Evolutionary conservation across 2,329 filamentous ascomycete genomes (phyloP), one percentile per base, ranked within the genome.

Genomic region (Fusarium agapanthi): DNA sequence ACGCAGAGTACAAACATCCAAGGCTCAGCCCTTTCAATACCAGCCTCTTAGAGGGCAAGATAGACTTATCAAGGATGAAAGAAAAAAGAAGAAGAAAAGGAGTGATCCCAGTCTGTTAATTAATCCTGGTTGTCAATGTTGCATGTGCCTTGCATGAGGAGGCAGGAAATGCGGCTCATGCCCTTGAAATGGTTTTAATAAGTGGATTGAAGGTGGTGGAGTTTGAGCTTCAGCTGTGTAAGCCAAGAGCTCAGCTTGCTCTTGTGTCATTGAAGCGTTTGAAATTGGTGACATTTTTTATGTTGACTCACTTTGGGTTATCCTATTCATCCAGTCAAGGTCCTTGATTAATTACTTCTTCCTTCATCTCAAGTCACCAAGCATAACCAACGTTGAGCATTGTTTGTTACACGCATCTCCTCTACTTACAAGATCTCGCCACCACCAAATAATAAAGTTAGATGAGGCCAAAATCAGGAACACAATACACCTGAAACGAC

Each of bases 101-200:
- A 14, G 38, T 20, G 24, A 64, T 55, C 58, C 65, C 40, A 50
- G 62, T 59, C 53, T 50, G 28, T 57, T 20, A 38, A 35, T 56
- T 38, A 44, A 56, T 37, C 48, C 41, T 35, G 20, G 22, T 24
- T 55, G 43, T 24, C 38, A 34, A 45, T 37, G 67, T 58, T 48
- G 51, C 58, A 56, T 54, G 71, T 74, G 54, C 71, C 71, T 73
- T 73, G 56, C 71, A 74, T 72, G 55, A 73, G 37, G 51, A 51
- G 66, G 54, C 55, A 45, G 59, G 41, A 64, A 57, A 51, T 58
- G 68, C 47, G 47, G 48, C 37, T 67, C 59, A 44, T 48, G 58
- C 63, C 71, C 58, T 60, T 71, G 62, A 63, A n/a, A n/a, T n/a
- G n/a, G n/a, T n/a, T n/a, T n/a, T n/a, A n/a, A n/a, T n/a, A n/a